Evolutionary conservation across 495 filamentous ascomycete genomes (phyloP).

Genomic region (Rusavskia elegans): DNA sequence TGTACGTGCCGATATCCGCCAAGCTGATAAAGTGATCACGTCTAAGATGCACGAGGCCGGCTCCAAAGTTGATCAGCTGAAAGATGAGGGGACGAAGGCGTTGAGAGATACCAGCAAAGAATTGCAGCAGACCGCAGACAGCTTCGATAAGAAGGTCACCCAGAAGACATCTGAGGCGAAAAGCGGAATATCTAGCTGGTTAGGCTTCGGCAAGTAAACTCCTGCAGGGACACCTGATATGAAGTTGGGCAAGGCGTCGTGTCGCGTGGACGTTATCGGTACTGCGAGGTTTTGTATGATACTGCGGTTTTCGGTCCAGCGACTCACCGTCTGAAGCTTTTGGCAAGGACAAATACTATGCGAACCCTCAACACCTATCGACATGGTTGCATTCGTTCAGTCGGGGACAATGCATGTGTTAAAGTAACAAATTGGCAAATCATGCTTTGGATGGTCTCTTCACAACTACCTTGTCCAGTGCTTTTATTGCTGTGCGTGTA

Average conservation of each 20-base stretch:
- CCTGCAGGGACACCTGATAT: not conserved
- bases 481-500: no score
- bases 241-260: not conserved
- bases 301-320: not conserved
- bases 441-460: no score
- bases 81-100: conserved; percentile 13
- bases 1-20: conserved; percentile 27
- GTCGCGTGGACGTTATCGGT: not conserved
- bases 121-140: conserved; percentile 23
- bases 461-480: no score
- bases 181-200: conserved; percentile 64
- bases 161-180: conserved; percentile 63
- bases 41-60: conserved; percentile 26
- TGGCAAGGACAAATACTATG: not conserved
- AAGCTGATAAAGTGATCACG: conserved; percentile 10
- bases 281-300: not conserved
- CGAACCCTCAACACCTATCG: no score
- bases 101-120: conserved; percentile 21
- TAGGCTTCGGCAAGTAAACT: conserved; percentile 46
- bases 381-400: no score
- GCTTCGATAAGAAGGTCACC: conserved; percentile 58
- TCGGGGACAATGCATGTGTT: no score
- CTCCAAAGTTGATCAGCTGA: conserved; percentile 48
- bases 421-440: no score
- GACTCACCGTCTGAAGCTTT: not conserved